These are phyloP conservation scores for Apiotrichum mycotoxinovorans DNA, from an alignment of 1,284 basidiomycete genomes.

Conservation along the genomic window DNA sequence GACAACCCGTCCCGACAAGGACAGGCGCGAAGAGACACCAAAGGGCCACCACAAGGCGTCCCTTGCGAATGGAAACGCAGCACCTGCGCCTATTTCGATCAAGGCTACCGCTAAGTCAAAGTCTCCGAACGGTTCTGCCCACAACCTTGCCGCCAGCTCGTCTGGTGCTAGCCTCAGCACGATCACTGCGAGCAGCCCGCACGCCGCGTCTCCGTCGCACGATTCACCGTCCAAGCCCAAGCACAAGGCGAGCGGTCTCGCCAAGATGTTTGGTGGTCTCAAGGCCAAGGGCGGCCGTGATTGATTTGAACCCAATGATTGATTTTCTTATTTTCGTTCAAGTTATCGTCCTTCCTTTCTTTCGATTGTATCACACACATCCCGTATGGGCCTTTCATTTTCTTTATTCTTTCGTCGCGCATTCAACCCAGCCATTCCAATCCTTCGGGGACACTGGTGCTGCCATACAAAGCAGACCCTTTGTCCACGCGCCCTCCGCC, in stretches of 20 bases:
- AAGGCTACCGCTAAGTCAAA: background rate
- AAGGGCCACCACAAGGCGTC: background rate
- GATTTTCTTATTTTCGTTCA: background rate
- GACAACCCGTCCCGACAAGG: background rate
- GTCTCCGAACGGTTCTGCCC: background rate
- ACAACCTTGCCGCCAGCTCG: background rate
- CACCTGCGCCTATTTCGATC: background rate
- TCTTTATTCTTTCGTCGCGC: background rate
- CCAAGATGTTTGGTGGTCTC: conserved; percentile 48
- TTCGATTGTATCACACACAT: background rate
- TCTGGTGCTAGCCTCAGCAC: background rate
- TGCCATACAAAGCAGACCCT: too few species aligned
- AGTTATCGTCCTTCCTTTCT: background rate
- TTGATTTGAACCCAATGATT: background rate
- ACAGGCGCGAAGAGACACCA: background rate
- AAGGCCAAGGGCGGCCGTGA: conserved; percentile 47
- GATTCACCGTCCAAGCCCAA: conserved; percentile 40
- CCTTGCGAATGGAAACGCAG: background rate
- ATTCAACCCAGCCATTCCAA: background rate
- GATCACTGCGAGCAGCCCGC: background rate
- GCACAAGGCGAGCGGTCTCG: conserved; percentile 42
- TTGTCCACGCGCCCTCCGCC: too few species aligned
- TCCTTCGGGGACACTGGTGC: background rate
- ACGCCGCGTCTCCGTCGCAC: background rate
- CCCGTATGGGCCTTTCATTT: background rate